These are phyloP conservation scores for Serendipita indica DNA, from an alignment of 768 basidiomycete genomes.

Conservation along the genomic window DNA sequence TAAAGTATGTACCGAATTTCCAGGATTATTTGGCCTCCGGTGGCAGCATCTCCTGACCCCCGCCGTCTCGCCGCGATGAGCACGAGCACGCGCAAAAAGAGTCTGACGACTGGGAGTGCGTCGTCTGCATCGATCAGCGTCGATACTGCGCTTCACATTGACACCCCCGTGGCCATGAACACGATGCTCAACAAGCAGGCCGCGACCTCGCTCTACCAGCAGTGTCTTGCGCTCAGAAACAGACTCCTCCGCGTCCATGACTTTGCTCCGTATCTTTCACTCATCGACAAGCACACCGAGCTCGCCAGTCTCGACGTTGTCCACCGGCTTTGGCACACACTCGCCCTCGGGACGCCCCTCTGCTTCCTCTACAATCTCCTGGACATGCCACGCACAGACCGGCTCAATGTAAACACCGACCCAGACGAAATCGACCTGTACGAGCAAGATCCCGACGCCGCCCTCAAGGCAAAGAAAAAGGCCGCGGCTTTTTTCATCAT, in stretches of 20 bases:
- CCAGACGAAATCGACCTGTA: constrained; percentile 33
- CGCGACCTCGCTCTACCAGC: constrained; percentile 84
- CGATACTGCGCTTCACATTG: constrained; percentile 33
- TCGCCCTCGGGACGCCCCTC: constrained; percentile 83
- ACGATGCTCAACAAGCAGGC: constrained; percentile 84
- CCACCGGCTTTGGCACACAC: constrained; percentile 85
- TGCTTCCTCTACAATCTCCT: constrained; percentile 95
- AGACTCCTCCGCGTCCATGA: constrained; percentile 65
- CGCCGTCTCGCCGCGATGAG: constrained; percentile 5
- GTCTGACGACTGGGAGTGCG: not conserved
- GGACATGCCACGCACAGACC: constrained; percentile 22
- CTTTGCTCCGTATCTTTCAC: constrained; percentile 33
- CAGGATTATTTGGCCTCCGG: no score
- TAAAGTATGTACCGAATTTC: no score
- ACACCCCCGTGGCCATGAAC: constrained; percentile 62
- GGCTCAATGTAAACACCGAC: constrained; percentile 48
- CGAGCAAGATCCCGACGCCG: constrained; percentile 41
- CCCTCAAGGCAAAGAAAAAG: constrained; percentile 68
- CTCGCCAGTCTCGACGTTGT: constrained; percentile 77
- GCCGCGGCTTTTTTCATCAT: constrained; percentile 87
- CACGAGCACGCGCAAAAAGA: not conserved
- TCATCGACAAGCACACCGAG: constrained; percentile 28
- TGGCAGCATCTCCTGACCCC: not conserved
- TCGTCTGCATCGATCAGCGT: not conserved
- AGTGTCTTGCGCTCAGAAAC: constrained; percentile 64